Evolutionary conservation across 768 basidiomycete species (phyloP).

Genomic region (Aureoboletus auriporus): DNA sequence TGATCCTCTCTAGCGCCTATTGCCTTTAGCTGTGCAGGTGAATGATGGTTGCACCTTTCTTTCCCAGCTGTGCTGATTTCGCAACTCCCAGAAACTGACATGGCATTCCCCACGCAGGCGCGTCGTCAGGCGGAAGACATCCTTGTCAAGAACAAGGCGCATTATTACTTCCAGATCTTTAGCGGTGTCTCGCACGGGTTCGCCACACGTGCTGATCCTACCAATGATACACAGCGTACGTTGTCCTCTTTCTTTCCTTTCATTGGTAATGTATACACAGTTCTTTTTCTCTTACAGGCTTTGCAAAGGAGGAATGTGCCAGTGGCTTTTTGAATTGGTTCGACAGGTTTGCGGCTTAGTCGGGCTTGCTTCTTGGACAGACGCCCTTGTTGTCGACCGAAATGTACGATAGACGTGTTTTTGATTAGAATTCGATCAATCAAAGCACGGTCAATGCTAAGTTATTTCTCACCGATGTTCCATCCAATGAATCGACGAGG

Average conservation of each 20-base stretch:
- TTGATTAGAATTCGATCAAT: not conserved
- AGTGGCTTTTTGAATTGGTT: constrained; percentile 50
- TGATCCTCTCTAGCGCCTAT: constrained; percentile 41
- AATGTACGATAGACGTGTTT: constrained; percentile 10
- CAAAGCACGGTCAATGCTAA: no score
- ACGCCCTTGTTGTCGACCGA: not conserved
- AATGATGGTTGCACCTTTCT: not conserved
- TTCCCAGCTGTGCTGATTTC: not conserved
- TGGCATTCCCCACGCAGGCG: constrained; percentile 47
- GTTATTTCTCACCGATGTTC: no score
- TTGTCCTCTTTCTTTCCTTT: not conserved
- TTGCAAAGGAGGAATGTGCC: constrained; percentile 59
- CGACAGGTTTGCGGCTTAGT: constrained; percentile 35
- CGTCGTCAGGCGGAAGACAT: constrained; percentile 57
- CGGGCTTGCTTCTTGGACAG: not conserved
- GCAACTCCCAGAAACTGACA: constrained; percentile 43
- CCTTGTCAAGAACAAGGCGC: constrained; percentile 44
- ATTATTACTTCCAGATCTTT: constrained; percentile 57
- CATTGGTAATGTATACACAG: not conserved
- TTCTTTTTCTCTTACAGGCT: constrained; percentile 34
- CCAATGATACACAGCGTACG: constrained; percentile 22
- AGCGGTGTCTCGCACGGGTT: constrained; percentile 41
- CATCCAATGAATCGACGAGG: no score
- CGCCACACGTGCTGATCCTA: constrained; percentile 27
- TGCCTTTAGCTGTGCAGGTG: constrained; percentile 54